These are phyloP conservation scores for Porogramme epimiltina DNA, from an alignment of 1,284 basidiomycete species.

Conservation along the genomic window DNA sequence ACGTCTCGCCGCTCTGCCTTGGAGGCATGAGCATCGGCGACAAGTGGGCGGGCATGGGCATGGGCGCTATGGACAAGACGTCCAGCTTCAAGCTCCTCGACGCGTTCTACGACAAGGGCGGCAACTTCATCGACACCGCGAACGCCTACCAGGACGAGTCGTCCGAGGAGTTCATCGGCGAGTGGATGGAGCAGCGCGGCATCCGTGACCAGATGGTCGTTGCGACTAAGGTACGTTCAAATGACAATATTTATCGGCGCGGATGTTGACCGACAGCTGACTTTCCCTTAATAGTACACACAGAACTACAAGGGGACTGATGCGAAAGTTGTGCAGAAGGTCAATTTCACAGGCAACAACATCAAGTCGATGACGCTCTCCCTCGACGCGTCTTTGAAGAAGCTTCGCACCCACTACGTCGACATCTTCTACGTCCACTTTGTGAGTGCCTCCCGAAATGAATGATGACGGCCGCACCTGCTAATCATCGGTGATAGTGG, in stretches of 20 bases:
- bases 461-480: too few relatives aligned
- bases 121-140: constrained; percentile 60
- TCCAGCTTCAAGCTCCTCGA: constrained; percentile 47
- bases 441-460: too few relatives aligned
- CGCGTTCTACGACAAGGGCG: constrained; percentile 47
- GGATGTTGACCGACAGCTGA: neutral
- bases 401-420: constrained; percentile 55
- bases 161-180: constrained; percentile 38
- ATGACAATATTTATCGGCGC: neutral
- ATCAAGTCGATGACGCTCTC: constrained; percentile 44
- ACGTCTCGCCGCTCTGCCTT: constrained; percentile 51
- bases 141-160: constrained; percentile 42
- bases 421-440: constrained; percentile 33
- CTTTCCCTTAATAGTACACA: constrained; percentile 7
- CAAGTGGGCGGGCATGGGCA: constrained; percentile 35
- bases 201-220: constrained; percentile 44
- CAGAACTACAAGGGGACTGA: constrained; percentile 6
- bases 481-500: too few relatives aligned
- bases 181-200: constrained; percentile 42
- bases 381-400: constrained; percentile 50
- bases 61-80: constrained; percentile 40
- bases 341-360: constrained; percentile 41
- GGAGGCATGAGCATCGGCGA: constrained; percentile 53
- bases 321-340: constrained; percentile 25
- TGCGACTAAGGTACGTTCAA: constrained; percentile 37